These are phyloP conservation scores for Diospyros lotus DNA, from an alignment of 148 eudicot species.

Conservation along the genomic window DNA sequence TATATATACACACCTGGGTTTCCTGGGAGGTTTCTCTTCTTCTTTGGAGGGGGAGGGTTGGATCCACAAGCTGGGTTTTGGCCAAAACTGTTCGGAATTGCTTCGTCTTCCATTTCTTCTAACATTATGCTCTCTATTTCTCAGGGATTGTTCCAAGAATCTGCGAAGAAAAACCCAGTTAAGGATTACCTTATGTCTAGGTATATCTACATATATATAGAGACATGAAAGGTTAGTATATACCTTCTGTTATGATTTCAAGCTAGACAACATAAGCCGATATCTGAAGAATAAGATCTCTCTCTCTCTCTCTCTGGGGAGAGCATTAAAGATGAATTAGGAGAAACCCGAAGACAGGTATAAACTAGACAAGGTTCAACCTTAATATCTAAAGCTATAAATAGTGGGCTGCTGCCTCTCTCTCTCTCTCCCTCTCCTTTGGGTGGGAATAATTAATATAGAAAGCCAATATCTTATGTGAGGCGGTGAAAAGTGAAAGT, in stretches of 20 bases:
- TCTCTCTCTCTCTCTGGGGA: slow-evolving; percentile 9
- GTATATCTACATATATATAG: too few species aligned
- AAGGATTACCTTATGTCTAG: slow-evolving; percentile 12
- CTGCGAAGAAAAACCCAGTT: not conserved
- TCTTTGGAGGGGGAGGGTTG: slow-evolving; percentile 56
- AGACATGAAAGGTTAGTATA: too few species aligned
- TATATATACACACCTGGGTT: slow-evolving; percentile 62
- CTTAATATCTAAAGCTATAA: too few species aligned
- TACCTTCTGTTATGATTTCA: too few species aligned
- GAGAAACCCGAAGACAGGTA: too few species aligned
- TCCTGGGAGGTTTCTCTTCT: slow-evolving; percentile 85
- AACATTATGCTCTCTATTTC: slow-evolving; percentile 3
- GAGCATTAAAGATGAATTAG: too few species aligned
- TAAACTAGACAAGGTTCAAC: too few species aligned
- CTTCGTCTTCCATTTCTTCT: slow-evolving; percentile 52
- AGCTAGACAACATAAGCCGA: not conserved
- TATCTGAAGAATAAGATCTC: not conserved
- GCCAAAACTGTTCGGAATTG: slow-evolving; percentile 41
- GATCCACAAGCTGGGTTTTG: slow-evolving; percentile 36
- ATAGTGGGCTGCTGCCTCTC: not conserved
- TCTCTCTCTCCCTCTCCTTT: slow-evolving; percentile 20
- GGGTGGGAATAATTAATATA: slow-evolving; percentile 15
- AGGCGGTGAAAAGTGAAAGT: slow-evolving; percentile 70
- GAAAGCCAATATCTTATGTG: slow-evolving; percentile 17
- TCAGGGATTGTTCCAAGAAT: not conserved